Base-by-base conservation (phyloP, 306 rosid species). In the Hippophae rhamnoides region DNA sequence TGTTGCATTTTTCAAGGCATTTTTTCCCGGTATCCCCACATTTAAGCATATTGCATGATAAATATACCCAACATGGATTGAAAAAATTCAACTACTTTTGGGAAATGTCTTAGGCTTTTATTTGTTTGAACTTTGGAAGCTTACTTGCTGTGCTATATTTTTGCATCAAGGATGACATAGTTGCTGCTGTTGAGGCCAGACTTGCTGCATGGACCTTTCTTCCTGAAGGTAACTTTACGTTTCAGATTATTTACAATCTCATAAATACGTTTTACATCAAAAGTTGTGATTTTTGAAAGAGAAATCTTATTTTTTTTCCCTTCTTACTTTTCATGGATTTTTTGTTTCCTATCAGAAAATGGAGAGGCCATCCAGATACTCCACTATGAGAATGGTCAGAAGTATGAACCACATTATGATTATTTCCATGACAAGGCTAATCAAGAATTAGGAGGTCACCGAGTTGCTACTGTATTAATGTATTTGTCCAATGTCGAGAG, bases 171-270 rank as follows among this genome's bases (percentile, higher is more conserved):
- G 99, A 92, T 79, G 76, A 82, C 55, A 7, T 84, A 57, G 78
- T 92, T 62, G 74, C 83, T 63, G 54, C 18, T 59, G 68, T 92
- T 18, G 99, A 92, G 82, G 69, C 70, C 12, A 77, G 84, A 79
- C 56, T 92, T 66, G 84, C 95, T 7, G 74, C 95, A 53, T 92
- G 96, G 99, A 92, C 99, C 54, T 88, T 92, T 76, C 86, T 88
- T 77, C 99, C 96, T 23, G 0, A 56, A 53, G 95, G 99, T 92
- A 67, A 2, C 38, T 2, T 58, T 44, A 49, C 3, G 38, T 31
- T 31, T 31, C 38, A 31, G 38, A 31, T 31, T 31, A 31, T 31
- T 18, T 31, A 31, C 38, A 2, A 31, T 31, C 38, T 31, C 5
- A 4, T 2, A 31, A 31, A 31, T 18, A 18, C 2, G 38, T 31